phyloP scores from a whole-genome alignment of 2,329 filamentous ascomycete genomes.

The Microdochium trichocladiopsis region DNA sequence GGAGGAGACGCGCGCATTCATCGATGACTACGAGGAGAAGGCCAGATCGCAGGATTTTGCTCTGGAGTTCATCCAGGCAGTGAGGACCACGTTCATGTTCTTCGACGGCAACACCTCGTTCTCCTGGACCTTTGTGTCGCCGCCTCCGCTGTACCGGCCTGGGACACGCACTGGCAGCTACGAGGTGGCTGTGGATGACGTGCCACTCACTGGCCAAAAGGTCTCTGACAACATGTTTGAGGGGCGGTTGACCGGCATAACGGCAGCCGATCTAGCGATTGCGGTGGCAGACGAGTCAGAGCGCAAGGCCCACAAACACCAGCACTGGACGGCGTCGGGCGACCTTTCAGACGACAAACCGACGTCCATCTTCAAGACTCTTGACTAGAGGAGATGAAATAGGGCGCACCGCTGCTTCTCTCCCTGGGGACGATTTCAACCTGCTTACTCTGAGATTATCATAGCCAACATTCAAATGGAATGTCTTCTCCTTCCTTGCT shows the following conservation, averaged over 20 bases:
- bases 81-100: constrained; percentile 24
- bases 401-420: too few species aligned
- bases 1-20: not conserved
- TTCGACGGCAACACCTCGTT: constrained; percentile 24
- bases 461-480: too few species aligned
- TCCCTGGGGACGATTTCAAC: too few species aligned
- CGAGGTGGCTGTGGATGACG: constrained; percentile 3
- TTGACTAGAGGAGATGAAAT: not conserved
- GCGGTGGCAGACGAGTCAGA: constrained; percentile 4
- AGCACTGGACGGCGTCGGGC: constrained; percentile 2
- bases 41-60: constrained; percentile 1
- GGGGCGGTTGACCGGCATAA: constrained; percentile 1
- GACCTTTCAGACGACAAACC: constrained; percentile 4
- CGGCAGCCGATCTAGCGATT: constrained; percentile 3
- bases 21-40: constrained; percentile 1
- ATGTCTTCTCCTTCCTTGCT: too few species aligned
- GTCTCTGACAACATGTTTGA: not conserved
- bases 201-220: not conserved
- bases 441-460: too few species aligned
- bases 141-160: constrained; percentile 22
- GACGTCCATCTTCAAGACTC: not conserved
- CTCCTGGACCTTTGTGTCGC: constrained; percentile 23
- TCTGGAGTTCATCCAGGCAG: constrained; percentile 9
- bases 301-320: not conserved
- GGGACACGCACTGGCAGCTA: constrained; percentile 22